phyloP scores from a whole-genome alignment of 371 early-diverging fungal genomes.

The Actinomortierella ambigua region DNA sequence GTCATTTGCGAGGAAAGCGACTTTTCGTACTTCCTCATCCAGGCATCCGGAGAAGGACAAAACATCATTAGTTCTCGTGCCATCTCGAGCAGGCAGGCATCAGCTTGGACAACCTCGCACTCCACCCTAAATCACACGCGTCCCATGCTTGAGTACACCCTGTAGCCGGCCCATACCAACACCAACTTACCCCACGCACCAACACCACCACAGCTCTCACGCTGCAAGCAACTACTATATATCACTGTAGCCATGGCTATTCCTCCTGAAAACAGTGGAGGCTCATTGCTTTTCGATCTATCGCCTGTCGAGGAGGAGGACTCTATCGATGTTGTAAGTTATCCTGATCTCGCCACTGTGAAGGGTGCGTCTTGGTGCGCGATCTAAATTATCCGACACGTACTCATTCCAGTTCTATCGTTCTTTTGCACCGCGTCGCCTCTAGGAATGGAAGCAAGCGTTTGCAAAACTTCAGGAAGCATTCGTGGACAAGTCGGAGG shows the following conservation, averaged over 20 bases:
- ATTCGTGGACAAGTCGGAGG: slow-evolving; percentile 59
- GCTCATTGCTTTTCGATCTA: slow-evolving; percentile 53
- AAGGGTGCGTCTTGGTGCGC: not conserved
- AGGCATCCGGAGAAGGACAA: too few relatives aligned
- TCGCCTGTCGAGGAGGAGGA: slow-evolving; percentile 51
- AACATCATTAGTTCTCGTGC: too few relatives aligned
- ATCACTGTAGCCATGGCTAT: slow-evolving; percentile 15
- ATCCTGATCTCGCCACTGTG: not conserved
- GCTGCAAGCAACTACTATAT: too few relatives aligned
- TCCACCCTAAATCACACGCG: too few relatives aligned
- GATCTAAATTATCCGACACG: not conserved
- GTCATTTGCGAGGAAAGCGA: too few relatives aligned
- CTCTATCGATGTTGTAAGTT: slow-evolving; percentile 47
- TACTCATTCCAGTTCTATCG: not conserved
- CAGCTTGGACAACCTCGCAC: too few relatives aligned
- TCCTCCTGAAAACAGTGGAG: slow-evolving; percentile 13
- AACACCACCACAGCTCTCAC: too few relatives aligned
- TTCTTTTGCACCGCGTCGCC: not conserved
- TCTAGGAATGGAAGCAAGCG: slow-evolving; percentile 58
- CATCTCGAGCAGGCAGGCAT: too few relatives aligned
- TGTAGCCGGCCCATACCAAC: too few relatives aligned
- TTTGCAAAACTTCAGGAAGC: slow-evolving; percentile 51
- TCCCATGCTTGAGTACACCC: too few relatives aligned
- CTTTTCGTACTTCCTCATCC: too few relatives aligned
- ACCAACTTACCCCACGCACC: too few relatives aligned